These are phyloP conservation scores for Coix lacrymajobi DNA, from an alignment of 176 grass and related monocot species.

Conservation along the genomic window DNA sequence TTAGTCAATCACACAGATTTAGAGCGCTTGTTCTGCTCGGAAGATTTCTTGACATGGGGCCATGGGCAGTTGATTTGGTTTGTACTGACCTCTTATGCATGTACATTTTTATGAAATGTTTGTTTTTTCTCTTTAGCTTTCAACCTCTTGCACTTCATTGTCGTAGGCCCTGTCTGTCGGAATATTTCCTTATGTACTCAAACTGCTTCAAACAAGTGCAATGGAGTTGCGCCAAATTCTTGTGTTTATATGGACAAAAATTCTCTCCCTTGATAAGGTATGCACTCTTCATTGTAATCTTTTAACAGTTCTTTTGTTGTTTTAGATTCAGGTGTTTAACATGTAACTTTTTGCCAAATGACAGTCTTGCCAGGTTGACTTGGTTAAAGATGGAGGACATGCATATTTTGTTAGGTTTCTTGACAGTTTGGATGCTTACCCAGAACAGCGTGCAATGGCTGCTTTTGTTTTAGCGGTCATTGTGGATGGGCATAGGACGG, in stretches of 20 bases:
- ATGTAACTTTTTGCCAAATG: slow-evolving; percentile 3
- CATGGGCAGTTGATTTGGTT: slow-evolving; percentile 99
- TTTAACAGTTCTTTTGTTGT: not conserved
- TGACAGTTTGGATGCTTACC: slow-evolving; percentile 85
- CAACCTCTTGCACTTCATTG: slow-evolving; percentile 18
- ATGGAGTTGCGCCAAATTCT: slow-evolving; percentile 93
- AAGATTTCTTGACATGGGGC: slow-evolving; percentile 99
- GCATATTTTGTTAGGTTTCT: slow-evolving; percentile 94
- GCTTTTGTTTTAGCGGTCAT: slow-evolving; percentile 96
- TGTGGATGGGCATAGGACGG: slow-evolving; percentile 73
- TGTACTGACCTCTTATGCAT: slow-evolving; percentile 20
- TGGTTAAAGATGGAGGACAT: slow-evolving; percentile 97
- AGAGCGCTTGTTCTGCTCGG: slow-evolving; percentile 93
- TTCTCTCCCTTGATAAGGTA: slow-evolving; percentile 98
- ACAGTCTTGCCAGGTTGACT: slow-evolving; percentile 95
- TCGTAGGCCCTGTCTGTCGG: slow-evolving; percentile 90
- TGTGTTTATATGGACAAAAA: slow-evolving; percentile 99
- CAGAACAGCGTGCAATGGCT: slow-evolving; percentile 95
- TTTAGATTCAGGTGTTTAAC: slow-evolving; percentile 13
- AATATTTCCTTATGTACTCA: slow-evolving; percentile 96
- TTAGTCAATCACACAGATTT: slow-evolving; percentile 97
- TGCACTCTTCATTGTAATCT: not conserved
- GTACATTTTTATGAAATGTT: not conserved
- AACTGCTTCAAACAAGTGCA: slow-evolving; percentile 94
- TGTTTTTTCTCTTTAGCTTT: slow-evolving; percentile 8